Conservation (phyloP, 176 grass and related monocot species). For the Oropetium thomaeum region DNA sequence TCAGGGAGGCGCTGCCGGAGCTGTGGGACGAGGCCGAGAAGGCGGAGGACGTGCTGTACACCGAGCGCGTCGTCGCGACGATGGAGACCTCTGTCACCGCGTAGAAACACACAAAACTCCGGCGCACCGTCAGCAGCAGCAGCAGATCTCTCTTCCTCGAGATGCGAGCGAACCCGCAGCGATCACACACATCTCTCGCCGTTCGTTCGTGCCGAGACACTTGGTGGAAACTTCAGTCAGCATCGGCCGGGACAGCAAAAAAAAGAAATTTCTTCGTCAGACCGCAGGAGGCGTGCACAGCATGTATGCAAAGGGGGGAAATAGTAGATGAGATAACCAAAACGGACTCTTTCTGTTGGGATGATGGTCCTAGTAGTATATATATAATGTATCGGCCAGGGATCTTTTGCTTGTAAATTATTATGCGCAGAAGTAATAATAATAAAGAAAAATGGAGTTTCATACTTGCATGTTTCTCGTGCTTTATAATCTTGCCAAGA, state of each 20-base stretch:
- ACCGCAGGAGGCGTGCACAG: constrained; percentile 21
- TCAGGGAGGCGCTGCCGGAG: constrained; percentile 82
- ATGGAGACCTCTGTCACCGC: constrained; percentile 90
- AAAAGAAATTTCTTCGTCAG: too few species aligned
- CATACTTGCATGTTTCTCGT: constrained; percentile 17
- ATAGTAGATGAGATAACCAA: background rate
- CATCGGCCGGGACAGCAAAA: constrained; percentile 7
- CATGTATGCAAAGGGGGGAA: constrained; percentile 24
- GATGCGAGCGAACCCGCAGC: background rate
- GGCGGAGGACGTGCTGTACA: constrained; percentile 63
- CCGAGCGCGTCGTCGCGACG: constrained; percentile 57
- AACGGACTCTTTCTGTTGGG: background rate
- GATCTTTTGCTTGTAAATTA: constrained; percentile 60
- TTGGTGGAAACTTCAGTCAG: constrained; percentile 22
- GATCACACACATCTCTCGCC: background rate
- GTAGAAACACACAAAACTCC: constrained; percentile 24
- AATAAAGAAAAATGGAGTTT: constrained; percentile 22
- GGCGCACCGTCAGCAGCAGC: constrained; percentile 11
- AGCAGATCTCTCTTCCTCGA: background rate
- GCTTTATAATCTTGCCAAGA: background rate
- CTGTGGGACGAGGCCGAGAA: constrained; percentile 89
- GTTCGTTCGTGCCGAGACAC: constrained; percentile 14
- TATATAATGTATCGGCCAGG: constrained; percentile 23
- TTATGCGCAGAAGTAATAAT: constrained; percentile 42
- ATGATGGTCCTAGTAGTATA: constrained; percentile 28